These are phyloP conservation scores for Pythium aristosporum DNA, from an alignment of 352 stramenopile species.

Conservation along the genomic window DNA sequence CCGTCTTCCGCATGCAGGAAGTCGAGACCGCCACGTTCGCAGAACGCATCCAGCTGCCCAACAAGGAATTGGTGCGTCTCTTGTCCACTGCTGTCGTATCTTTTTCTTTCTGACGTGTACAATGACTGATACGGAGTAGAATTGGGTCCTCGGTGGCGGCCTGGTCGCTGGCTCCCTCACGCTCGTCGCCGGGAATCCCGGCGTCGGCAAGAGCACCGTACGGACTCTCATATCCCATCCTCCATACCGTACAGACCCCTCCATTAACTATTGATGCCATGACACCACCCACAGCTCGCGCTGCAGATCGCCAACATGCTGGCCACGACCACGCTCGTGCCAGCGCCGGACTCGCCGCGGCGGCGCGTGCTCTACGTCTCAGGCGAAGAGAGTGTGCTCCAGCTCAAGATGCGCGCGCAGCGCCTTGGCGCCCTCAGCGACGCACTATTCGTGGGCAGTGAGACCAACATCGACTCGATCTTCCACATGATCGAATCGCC, in stretches of 20 bases:
- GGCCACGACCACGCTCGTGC: slow-evolving; percentile 20
- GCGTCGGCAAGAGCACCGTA: slow-evolving; percentile 92
- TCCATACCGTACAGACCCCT: background rate
- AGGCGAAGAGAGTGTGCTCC: slow-evolving; percentile 95
- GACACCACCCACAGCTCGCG: slow-evolving; percentile 56
- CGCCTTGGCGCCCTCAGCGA: slow-evolving; percentile 73
- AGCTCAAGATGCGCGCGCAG: slow-evolving; percentile 93
- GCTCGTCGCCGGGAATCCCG: slow-evolving; percentile 94
- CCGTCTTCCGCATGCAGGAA: slow-evolving; percentile 69
- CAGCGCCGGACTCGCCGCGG: background rate
- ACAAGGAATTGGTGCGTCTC: slow-evolving; percentile 58
- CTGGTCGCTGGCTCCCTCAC: slow-evolving; percentile 94
- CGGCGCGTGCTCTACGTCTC: slow-evolving; percentile 93
- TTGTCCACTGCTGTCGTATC: background rate
- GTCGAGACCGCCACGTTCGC: slow-evolving; percentile 52
- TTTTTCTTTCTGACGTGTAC: background rate
- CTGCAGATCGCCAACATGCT: slow-evolving; percentile 93
- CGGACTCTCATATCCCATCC: background rate
- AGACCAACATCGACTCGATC: slow-evolving; percentile 83
- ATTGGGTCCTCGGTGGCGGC: slow-evolving; percentile 95
- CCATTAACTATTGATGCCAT: background rate
- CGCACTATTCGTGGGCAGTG: slow-evolving; percentile 74
- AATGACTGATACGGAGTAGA: slow-evolving; percentile 32
- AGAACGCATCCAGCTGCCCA: slow-evolving; percentile 63
- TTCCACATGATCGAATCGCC: slow-evolving; percentile 55